Conservation (phyloP, 2,329 filamentous ascomycete species). For the Xylaria sp. region DNA sequence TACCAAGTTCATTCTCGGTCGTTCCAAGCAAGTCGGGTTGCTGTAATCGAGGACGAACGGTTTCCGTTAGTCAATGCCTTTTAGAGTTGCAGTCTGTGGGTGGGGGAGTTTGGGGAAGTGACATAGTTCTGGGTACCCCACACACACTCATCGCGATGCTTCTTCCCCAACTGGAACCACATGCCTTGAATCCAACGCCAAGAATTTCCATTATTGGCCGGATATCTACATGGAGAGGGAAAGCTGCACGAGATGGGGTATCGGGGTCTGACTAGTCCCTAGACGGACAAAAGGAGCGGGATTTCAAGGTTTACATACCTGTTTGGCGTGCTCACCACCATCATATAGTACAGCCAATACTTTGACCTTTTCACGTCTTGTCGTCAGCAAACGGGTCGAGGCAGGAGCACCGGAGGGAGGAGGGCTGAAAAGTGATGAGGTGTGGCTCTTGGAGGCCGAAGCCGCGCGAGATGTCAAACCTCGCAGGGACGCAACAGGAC, state of each 20-base stretch:
- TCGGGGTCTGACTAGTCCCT: slow-evolving; percentile 10
- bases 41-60: slow-evolving; percentile 52
- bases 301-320: slow-evolving; percentile 62
- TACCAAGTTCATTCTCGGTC: slow-evolving; percentile 97
- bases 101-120: slow-evolving; percentile 36
- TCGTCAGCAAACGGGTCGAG: slow-evolving; percentile 69
- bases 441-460: slow-evolving; percentile 37
- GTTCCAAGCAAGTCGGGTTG: slow-evolving; percentile 89
- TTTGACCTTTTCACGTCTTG: slow-evolving; percentile 78
- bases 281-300: slow-evolving; percentile 11
- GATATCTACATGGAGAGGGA: slow-evolving; percentile 14
- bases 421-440: slow-evolving; percentile 48
- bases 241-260: slow-evolving; percentile 16
- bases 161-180: slow-evolving; percentile 25
- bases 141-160: slow-evolving; percentile 29
- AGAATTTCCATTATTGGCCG: slow-evolving; percentile 32
- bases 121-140: slow-evolving; percentile 39
- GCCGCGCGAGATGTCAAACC: slow-evolving; percentile 44
- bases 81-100: background rate
- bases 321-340: slow-evolving; percentile 85
- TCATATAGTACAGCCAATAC: slow-evolving; percentile 95
- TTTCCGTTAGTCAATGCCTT: slow-evolving; percentile 37
- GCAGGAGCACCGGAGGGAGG: slow-evolving; percentile 60
- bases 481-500: slow-evolving; percentile 41
- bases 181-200: slow-evolving; percentile 29